A percentile compares a stretch with the other conserved stretches of the same genome.
phyloP scores from a whole-genome alignment of 1,284 basidiomycete genomes.

The Kwoniella shivajii region DNA sequence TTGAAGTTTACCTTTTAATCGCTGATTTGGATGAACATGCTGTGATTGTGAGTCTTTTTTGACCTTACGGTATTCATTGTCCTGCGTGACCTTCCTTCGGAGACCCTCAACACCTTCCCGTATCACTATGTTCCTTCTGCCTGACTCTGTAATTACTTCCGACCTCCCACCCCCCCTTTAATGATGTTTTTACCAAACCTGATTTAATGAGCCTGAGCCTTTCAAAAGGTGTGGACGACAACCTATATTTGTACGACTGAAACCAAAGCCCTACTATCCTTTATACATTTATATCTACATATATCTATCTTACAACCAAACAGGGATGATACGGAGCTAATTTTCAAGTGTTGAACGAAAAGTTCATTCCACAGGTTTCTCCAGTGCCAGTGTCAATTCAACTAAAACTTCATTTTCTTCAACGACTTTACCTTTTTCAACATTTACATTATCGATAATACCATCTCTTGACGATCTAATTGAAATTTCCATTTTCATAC shows the following conservation, averaged over 20 bases:
- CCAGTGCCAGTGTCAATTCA: constrained; percentile 48
- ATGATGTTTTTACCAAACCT: constrained; percentile 52
- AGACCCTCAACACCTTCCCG: neutral
- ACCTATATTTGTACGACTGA: constrained; percentile 17
- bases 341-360: neutral
- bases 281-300: constrained; percentile 2
- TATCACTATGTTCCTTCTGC: neutral
- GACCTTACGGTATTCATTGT: neutral
- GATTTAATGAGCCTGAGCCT: constrained; percentile 55
- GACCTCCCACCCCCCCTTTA: constrained; percentile 2
- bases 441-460: constrained; percentile 70
- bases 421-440: constrained; percentile 80
- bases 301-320: constrained; percentile 1
- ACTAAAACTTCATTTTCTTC: constrained; percentile 81
- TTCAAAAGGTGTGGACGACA: constrained; percentile 24
- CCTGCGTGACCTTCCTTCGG: no score
- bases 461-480: constrained; percentile 70
- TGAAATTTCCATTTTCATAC: constrained; percentile 95
- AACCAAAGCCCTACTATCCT: no score
- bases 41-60: neutral
- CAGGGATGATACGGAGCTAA: neutral
- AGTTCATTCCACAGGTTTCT: constrained; percentile 1
- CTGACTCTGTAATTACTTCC: neutral
- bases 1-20: constrained; percentile 53
- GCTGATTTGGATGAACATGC: neutral